Evolutionary conservation across 192 early-diverging fungal species (phyloP), one percentile per base, ranked within the genome.

Genomic region (Podila verticillata): DNA sequence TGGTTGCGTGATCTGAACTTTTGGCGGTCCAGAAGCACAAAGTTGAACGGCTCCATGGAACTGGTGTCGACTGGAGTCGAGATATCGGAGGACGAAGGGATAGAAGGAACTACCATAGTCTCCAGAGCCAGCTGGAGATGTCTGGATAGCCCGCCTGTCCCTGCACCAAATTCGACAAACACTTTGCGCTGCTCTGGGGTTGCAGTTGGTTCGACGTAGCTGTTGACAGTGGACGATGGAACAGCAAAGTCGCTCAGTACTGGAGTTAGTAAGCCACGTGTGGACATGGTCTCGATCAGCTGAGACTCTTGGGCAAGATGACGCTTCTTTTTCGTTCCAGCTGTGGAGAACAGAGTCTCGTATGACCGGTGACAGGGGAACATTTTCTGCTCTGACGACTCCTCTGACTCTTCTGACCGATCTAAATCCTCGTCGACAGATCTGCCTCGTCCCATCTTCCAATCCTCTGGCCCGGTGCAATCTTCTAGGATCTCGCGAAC

Each of bases 241-340:
- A 57, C 4, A 29, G 0, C 28, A 32, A 20, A 58, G 7, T 12
- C 12, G 17, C 26, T n/a, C 17, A 65, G 26, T 13, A 70, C 62
- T 36, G 63, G 62, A 5, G 12, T 31, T 54, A 80, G 59, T 4
- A 80, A 51, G 1, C 77, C 77, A 7, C 32, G 29, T 0, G 65
- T 57, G 4, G 24, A 51, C 77, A 80, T 80, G 9, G 70, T 17
- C 47, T 72, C 34, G 28, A 80, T 80, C 49, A 80, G 24, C 51
- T 80, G 77, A 12, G 77, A 80, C 28, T 80, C 77, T 64, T 80
- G 77, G 1, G 70, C 77, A 39, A 80, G 35, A 66, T 80, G 77
- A 19, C 77, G 59, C 47, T 72, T 72, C 70, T 80, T 80, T 35
- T 80, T 80, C 12, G 54, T 66, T 22, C 77, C 77, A 1, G 77